These are phyloP conservation scores for Xylariaceae sp. DNA, from an alignment of 2,329 filamentous ascomycete genomes.

Conservation along the genomic window DNA sequence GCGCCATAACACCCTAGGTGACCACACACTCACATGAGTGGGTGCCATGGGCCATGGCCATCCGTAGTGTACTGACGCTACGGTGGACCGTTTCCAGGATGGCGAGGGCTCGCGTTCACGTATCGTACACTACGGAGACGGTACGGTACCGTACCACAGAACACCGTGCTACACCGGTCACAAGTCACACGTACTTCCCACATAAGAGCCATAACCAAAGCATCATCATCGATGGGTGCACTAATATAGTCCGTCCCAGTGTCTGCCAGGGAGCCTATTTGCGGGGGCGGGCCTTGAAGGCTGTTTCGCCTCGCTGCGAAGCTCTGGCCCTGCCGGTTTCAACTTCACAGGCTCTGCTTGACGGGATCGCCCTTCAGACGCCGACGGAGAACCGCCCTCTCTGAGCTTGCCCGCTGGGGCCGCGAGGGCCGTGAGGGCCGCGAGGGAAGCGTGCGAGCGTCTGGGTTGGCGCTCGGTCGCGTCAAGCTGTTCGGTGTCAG, in stretches of 20 bases:
- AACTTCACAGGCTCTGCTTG: background rate
- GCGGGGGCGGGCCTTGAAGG: conserved; percentile 4
- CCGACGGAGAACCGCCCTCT: background rate
- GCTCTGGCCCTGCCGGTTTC: background rate
- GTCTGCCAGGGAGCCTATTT: background rate
- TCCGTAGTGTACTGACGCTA: background rate
- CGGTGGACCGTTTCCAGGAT: background rate
- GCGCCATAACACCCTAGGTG: background rate
- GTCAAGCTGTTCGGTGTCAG: conserved; percentile 1
- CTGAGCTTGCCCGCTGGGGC: background rate
- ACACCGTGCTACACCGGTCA: background rate
- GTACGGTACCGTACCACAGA: background rate
- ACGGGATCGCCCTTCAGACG: background rate
- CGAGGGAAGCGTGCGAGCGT: background rate
- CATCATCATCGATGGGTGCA: background rate
- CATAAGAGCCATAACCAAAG: conserved; percentile 1
- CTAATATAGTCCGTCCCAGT: background rate
- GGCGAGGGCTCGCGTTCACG: background rate
- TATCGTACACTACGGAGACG: background rate
- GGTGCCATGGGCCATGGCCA: background rate
- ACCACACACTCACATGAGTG: background rate
- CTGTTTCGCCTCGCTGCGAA: conserved; percentile 7
- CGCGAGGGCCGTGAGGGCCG: background rate
- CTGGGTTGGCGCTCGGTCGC: conserved; percentile 11
- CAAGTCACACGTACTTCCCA: background rate